Base-by-base conservation (phyloP, 73 alveolate species). In the Tetrahymena malaccensis region DNA sequence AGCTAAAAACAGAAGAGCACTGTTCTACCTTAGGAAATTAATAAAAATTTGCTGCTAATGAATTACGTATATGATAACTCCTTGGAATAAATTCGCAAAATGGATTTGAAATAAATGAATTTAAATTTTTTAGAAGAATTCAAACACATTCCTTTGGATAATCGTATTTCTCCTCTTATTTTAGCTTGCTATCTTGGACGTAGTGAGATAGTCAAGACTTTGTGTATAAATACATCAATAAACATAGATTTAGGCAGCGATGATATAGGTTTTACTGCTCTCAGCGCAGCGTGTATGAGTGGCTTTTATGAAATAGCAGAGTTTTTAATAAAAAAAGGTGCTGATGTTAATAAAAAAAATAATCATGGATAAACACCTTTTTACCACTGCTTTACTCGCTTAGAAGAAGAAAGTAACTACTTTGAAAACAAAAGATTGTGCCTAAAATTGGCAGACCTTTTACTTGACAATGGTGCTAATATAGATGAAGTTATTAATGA, bases 281-380 rank as follows among this genome's bases (percentile, higher is more conserved):
- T 95, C 35, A 95, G 94, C 43, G 93, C 93, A 25, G 95, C 97
- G 21, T 95, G 97, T 37, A 95, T 89, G 85, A 95, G 94, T 40
- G 97, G 97, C n/a, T 95, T 85, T 85, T 95, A 85, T 50, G 97
- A 95, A 37, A 43, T 95, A 21, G 97, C 97, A 21, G 97, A 95
- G n/a, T 93, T 85, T 35, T 43, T 95, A 44, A 94, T 95, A 38
- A 43, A 95, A 93, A 37, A 58, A 85, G 97, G 95, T 35, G 97
- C 95, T 31, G 43, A 89, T 56, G 94, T 89, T 33, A 95, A 95
- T 34, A 56, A 95, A 34, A 93, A 84, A 13, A 93, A 89, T 95
- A 37, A 25, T 4, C 85, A n/a, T 37, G 97, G 97, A 43, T 95
- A 94, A 34, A 94, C 94, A 15, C 97, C 97, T 37, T 89, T 95